These are phyloP conservation scores for Boletus reticuloceps DNA, from an alignment of 768 basidiomycete species.

Conservation along the genomic window DNA sequence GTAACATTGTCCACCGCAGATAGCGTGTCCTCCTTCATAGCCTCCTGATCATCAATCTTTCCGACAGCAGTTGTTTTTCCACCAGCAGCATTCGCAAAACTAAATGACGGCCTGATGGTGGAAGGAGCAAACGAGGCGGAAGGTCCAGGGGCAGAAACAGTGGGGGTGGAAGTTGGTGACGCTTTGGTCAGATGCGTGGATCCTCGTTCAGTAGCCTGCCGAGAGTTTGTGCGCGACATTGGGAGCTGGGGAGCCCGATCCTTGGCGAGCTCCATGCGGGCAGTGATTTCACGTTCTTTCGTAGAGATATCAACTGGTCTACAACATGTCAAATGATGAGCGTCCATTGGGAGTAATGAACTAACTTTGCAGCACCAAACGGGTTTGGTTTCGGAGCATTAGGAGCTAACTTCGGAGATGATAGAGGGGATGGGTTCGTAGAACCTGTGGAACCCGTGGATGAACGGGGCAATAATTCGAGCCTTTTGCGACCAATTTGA, in stretches of 20 bases:
- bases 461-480: conserved; percentile 84
- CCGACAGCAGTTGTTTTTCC: conserved; percentile 17
- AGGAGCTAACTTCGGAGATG: conserved; percentile 70
- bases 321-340: conserved; percentile 7
- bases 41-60: conserved; percentile 19
- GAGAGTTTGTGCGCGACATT: conserved; percentile 52
- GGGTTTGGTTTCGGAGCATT: conserved; percentile 61
- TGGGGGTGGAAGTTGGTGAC: conserved; percentile 30
- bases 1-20: conserved; percentile 6
- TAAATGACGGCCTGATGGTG: conserved; percentile 68
- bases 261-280: conserved; percentile 50
- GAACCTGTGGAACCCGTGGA: conserved; percentile 60
- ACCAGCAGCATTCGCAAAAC: conserved; percentile 78
- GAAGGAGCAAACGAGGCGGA: conserved; percentile 32
- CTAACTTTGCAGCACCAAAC: conserved; percentile 83
- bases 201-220: conserved; percentile 45
- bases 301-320: conserved; percentile 84
- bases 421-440: conserved; percentile 67
- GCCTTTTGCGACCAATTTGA: conserved; percentile 71
- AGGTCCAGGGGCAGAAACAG: conserved; percentile 14
- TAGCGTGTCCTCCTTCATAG: conserved; percentile 2
- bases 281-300: conserved; percentile 71
- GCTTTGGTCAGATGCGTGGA: conserved; percentile 27
- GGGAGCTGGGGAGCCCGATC: conserved; percentile 34
- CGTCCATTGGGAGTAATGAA: conserved; percentile 2